Evolutionary conservation across 1,139 yeast species (phyloP).

Genomic region (Taphrina pruni): DNA sequence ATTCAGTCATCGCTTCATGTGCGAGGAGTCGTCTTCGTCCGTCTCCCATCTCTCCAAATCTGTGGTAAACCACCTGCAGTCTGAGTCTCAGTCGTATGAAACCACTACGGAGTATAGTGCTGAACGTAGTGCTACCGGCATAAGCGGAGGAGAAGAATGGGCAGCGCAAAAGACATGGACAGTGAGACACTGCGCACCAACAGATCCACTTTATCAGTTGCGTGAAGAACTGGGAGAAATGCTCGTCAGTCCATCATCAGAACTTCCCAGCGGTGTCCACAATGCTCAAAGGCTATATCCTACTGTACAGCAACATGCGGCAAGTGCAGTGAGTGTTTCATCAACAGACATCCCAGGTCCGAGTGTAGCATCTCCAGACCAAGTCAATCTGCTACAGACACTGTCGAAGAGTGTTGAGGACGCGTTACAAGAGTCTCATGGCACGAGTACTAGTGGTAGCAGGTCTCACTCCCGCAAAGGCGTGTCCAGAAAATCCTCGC

Average conservation of each 20-base stretch:
- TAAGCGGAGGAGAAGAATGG: neutral
- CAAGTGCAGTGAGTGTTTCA: neutral
- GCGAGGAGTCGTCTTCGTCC: neutral
- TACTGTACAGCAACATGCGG: neutral
- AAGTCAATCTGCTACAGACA: constrained; percentile 6
- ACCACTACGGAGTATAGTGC: neutral
- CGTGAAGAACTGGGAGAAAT: neutral
- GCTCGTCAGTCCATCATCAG: neutral
- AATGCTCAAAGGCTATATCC: neutral
- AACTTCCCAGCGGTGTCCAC: neutral
- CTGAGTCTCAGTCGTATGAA: neutral
- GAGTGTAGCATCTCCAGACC: constrained; percentile 5
- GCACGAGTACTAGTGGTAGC: neutral
- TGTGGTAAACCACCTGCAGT: neutral
- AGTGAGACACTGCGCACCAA: neutral
- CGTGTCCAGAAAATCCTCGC: neutral
- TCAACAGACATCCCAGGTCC: neutral
- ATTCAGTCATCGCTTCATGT: neutral
- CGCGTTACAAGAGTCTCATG: constrained; percentile 4
- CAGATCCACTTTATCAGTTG: constrained; percentile 6
- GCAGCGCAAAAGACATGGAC: neutral
- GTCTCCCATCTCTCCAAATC: neutral
- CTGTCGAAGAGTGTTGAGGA: constrained; percentile 6
- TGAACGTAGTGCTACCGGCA: neutral
- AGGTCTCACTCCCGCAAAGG: neutral